Evolutionary conservation across 2,329 filamentous ascomycete species (phyloP).

Genomic region (Pseudocercospora pini-densiflorae): DNA sequence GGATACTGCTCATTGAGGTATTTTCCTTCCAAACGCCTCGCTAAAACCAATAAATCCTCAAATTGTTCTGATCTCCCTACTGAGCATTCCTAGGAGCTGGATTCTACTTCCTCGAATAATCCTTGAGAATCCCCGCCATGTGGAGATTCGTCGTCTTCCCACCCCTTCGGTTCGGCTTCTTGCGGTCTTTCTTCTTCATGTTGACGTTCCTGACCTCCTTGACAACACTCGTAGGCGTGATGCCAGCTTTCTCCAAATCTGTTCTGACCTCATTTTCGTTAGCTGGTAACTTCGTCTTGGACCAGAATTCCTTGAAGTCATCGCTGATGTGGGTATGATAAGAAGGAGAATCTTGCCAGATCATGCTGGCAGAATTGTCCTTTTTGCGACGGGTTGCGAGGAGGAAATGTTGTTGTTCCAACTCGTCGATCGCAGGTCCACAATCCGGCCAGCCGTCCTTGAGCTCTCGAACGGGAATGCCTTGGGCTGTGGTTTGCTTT

Average conservation of each 20-base stretch:
- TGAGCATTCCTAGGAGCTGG: too few species aligned
- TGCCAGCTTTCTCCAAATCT: constrained; percentile 74
- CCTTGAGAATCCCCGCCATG: constrained; percentile 81
- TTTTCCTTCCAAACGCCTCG: too few species aligned
- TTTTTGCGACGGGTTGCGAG: constrained; percentile 91
- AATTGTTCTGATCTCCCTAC: too few species aligned
- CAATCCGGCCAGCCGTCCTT: constrained; percentile 96
- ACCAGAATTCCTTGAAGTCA: constrained; percentile 85
- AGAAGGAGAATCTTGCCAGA: constrained; percentile 82
- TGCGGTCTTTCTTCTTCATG: constrained; percentile 64
- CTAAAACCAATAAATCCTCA: too few species aligned
- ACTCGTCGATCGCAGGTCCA: constrained; percentile 73
- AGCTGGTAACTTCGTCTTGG: constrained; percentile 74
- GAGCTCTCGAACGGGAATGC: constrained; percentile 83
- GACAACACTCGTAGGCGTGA: constrained; percentile 84
- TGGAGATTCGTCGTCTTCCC: constrained; percentile 88
- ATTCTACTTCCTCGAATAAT: constrained; percentile 53
- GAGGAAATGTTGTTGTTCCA: constrained; percentile 79
- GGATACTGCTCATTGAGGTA: too few species aligned
- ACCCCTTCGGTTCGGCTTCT: constrained; percentile 73
- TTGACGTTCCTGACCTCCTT: constrained; percentile 62
- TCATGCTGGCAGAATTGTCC: constrained; percentile 80
- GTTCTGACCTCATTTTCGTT: constrained; percentile 74
- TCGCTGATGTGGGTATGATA: constrained; percentile 65
- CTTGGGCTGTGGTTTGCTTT: constrained; percentile 77